Evolutionary conservation across 768 basidiomycete species (phyloP).

Genomic region (Suillus americanus): DNA sequence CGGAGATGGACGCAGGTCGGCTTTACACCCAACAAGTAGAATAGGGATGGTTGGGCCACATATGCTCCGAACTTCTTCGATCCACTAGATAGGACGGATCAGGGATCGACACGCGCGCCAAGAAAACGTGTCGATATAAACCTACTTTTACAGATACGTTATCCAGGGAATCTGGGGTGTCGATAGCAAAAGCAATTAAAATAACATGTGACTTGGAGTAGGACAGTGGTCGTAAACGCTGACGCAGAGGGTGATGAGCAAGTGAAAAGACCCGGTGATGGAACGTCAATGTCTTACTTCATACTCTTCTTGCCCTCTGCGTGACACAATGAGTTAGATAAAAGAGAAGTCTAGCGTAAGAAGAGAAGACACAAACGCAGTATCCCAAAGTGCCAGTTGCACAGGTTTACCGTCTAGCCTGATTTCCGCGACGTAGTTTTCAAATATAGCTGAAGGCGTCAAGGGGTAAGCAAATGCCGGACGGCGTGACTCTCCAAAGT

Average conservation of each 20-base stretch:
- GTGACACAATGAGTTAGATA: slow-evolving; percentile 15
- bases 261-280: neutral
- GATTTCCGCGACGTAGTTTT: slow-evolving; percentile 99
- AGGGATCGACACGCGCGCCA: slow-evolving; percentile 15
- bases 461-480: slow-evolving; percentile 1
- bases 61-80: slow-evolving; percentile 95
- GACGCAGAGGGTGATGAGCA: slow-evolving; percentile 12
- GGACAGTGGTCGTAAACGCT: slow-evolving; percentile 94
- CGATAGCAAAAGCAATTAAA: slow-evolving; percentile 94
- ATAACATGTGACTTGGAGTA: slow-evolving; percentile 99
- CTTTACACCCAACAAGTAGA: slow-evolving; percentile 94
- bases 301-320: slow-evolving; percentile 97
- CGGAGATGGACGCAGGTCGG: slow-evolving; percentile 75
- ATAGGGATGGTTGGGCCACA: slow-evolving; percentile 93
- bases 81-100: slow-evolving; percentile 65
- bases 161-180: slow-evolving; percentile 94
- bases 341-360: slow-evolving; percentile 2
- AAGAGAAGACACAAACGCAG: slow-evolving; percentile 68
- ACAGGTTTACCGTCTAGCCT: slow-evolving; percentile 96
- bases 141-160: slow-evolving; percentile 90
- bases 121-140: slow-evolving; percentile 8
- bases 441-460: slow-evolving; percentile 78
- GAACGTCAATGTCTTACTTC: slow-evolving; percentile 52
- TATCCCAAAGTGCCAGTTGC: slow-evolving; percentile 97
- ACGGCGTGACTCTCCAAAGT: neutral